phyloP scores from a whole-genome alignment of 345 rosid species.

The Pugionium dolabratum region DNA sequence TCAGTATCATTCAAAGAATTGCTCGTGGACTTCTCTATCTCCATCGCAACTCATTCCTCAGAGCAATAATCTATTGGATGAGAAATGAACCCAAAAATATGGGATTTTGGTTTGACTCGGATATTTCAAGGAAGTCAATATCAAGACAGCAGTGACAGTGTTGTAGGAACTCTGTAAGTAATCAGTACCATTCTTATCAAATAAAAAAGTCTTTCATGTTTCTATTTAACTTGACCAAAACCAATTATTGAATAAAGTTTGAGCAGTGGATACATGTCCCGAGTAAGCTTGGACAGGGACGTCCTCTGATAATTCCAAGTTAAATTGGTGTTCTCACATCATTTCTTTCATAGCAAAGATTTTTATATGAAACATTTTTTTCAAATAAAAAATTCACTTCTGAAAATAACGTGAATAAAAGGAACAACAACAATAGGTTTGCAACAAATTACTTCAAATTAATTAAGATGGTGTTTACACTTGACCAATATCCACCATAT shows the following conservation, averaged over 20 bases:
- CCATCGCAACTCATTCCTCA: constrained; percentile 34
- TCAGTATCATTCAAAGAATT: constrained; percentile 36
- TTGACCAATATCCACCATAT: too few relatives aligned
- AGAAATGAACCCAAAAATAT: constrained; percentile 38
- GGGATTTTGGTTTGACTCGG: constrained; percentile 40
- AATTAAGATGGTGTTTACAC: too few relatives aligned
- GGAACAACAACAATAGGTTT: too few relatives aligned
- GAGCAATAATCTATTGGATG: constrained; percentile 40
- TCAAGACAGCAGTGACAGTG: constrained; percentile 35
- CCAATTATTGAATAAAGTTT: not conserved
- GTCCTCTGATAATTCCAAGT: constrained; percentile 47
- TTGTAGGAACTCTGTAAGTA: constrained; percentile 39
- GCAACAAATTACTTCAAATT: too few relatives aligned
- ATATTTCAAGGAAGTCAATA: constrained; percentile 25
- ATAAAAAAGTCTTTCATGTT: not conserved
- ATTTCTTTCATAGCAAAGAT: too few relatives aligned
- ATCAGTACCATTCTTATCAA: not conserved
- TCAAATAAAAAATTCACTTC: too few relatives aligned
- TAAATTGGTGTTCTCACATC: too few relatives aligned
- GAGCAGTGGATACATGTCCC: constrained; percentile 46
- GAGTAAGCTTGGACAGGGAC: constrained; percentile 55
- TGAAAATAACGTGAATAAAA: too few relatives aligned
- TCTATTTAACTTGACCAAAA: constrained; percentile 4
- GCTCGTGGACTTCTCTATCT: constrained; percentile 40
- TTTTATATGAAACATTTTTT: too few relatives aligned